phyloP scores from a whole-genome alignment of 208 protist species.

The Trypanosoma lewisi region DNA sequence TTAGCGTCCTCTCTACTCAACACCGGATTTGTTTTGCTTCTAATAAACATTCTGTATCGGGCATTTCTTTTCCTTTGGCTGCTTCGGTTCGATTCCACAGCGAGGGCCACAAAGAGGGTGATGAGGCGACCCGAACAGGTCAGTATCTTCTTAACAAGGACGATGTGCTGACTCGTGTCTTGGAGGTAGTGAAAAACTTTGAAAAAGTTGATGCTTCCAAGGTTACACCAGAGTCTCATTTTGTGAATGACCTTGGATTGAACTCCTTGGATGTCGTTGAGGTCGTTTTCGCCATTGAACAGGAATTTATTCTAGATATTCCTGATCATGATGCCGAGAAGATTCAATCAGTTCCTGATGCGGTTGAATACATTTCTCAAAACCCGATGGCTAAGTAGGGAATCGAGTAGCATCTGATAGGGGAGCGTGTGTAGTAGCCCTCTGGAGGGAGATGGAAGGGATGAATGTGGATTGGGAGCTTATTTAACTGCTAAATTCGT shows the following conservation, averaged over 20 bases:
- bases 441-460: no score
- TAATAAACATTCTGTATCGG: neutral
- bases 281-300: constrained; percentile 94
- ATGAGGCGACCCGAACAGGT: constrained; percentile 68
- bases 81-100: constrained; percentile 62
- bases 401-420: constrained; percentile 1
- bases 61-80: constrained; percentile 7
- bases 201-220: constrained; percentile 94
- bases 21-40: constrained; percentile 13
- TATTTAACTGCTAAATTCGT: constrained; percentile 1
- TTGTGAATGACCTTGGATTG: constrained; percentile 95
- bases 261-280: constrained; percentile 96
- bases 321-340: constrained; percentile 95
- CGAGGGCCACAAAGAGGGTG: constrained; percentile 32
- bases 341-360: constrained; percentile 92
- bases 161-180: constrained; percentile 93
- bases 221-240: constrained; percentile 91
- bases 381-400: constrained; percentile 95
- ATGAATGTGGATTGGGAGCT: no score
- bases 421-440: constrained; percentile 5
- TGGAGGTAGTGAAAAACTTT: constrained; percentile 95
- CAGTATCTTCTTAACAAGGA: constrained; percentile 92
- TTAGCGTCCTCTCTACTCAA: constrained; percentile 7
- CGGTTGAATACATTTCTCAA: constrained; percentile 93
- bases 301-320: constrained; percentile 96